Percentiles rank a stretch among this genome's conserved stretches.
Evolutionary conservation across 768 basidiomycete species (phyloP).

Genomic region (Rubroboletus satanas): DNA sequence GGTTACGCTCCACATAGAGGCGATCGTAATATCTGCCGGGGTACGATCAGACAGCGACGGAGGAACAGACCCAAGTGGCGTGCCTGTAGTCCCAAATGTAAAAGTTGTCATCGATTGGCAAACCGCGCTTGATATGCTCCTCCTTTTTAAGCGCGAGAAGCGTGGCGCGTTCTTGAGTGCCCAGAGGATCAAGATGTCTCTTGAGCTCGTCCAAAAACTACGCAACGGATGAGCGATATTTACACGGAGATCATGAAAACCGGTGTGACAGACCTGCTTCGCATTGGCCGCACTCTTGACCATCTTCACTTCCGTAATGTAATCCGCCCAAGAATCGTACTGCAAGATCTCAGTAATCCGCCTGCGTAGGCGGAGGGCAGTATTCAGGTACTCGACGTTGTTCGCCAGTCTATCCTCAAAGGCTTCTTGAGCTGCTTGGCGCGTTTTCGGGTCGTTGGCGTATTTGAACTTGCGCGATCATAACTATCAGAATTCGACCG

Average conservation of each 20-base stretch:
- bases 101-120: conserved; percentile 67
- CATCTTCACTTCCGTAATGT: conserved; percentile 83
- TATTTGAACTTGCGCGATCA: conserved; percentile 62
- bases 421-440: conserved; percentile 59
- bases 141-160: conserved; percentile 73
- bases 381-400: conserved; percentile 69
- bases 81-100: conserved; percentile 85
- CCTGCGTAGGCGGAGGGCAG: conserved; percentile 66
- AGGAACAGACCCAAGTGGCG: not conserved
- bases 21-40: conserved; percentile 30
- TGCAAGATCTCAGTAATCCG: conserved; percentile 63
- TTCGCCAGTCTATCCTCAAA: conserved; percentile 64
- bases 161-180: conserved; percentile 56
- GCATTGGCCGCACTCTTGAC: conserved; percentile 66
- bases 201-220: conserved; percentile 80
- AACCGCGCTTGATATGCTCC: conserved; percentile 57
- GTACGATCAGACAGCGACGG: not conserved
- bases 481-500: not conserved
- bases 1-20: conserved; percentile 55
- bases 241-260: not conserved
- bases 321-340: conserved; percentile 83
- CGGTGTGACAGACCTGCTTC: conserved; percentile 41
- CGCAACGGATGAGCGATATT: not conserved
- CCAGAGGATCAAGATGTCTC: conserved; percentile 69
- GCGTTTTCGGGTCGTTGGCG: conserved; percentile 66